These are phyloP conservation scores for Daldinia sp. DNA, from an alignment of 2,329 filamentous ascomycete species.

Conservation along the genomic window DNA sequence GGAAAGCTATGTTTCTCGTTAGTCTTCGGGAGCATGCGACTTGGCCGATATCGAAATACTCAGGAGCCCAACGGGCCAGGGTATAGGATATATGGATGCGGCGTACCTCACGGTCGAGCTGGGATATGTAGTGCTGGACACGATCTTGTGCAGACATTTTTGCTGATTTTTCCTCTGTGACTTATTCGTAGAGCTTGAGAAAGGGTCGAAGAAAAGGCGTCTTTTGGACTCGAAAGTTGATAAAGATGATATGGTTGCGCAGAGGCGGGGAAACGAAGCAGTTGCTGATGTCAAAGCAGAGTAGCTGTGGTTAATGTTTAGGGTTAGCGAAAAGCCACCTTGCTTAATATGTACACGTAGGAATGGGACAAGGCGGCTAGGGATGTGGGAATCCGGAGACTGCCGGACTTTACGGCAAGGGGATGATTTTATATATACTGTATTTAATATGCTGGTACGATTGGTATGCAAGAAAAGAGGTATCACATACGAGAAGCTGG, in stretches of 20 bases:
- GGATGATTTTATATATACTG: neutral
- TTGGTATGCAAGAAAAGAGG: neutral
- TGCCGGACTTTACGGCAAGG: conserved; percentile 4
- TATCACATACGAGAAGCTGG: too few relatives aligned
- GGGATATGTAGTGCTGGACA: conserved; percentile 77
- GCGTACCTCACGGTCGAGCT: conserved; percentile 84
- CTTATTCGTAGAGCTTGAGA: conserved; percentile 8
- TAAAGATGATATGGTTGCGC: conserved; percentile 23
- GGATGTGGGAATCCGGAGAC: conserved; percentile 4
- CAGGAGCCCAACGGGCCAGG: conserved; percentile 4
- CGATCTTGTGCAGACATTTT: conserved; percentile 80
- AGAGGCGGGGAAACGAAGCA: conserved; percentile 37
- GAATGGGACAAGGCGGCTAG: conserved; percentile 24
- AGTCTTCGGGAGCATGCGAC: conserved; percentile 33
- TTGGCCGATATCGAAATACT: conserved; percentile 10
- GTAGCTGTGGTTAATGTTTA: conserved; percentile 38
- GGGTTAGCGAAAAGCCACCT: conserved; percentile 45
- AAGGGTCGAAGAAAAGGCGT: conserved; percentile 16
- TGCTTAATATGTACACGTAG: conserved; percentile 38
- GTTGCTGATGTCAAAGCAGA: conserved; percentile 37
- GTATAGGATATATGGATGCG: neutral
- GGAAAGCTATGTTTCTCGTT: conserved; percentile 67
- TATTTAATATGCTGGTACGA: neutral
- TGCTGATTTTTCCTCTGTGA: conserved; percentile 68
- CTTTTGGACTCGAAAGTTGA: conserved; percentile 2